Evolutionary conservation across 2,329 filamentous ascomycete genomes (phyloP), one percentile per base, ranked within the genome.

Genomic region (Talaromyces sp.): DNA sequence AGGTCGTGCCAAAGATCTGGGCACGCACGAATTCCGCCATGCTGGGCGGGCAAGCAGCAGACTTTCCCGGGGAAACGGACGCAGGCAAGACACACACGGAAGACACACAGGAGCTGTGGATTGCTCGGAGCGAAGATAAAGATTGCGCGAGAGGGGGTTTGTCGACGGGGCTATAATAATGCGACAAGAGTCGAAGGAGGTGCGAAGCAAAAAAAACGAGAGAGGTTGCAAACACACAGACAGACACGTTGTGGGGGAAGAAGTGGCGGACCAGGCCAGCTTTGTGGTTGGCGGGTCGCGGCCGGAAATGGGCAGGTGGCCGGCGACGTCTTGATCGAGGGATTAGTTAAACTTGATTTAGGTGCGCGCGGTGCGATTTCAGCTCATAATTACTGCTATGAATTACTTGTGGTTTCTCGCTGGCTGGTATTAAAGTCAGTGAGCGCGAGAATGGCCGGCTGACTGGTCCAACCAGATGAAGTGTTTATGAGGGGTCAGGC

Each of bases 21-120:
- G 93, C 93, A 80, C 95, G 91, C 75, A 99, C 92, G 80, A 99
- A 99, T 85, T 99, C 95, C 78, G 95, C 95, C 95, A 99, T 98
- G 77, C 75, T 88, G 85, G 62, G 57, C 57, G 60, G 55, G 53
- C 52, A 55, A 57, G 44, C 39, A 15, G 39, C 2, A 47, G 25
- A 39, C 33, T 28, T 32, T 19, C 44, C 19, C 42, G 42, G 17
- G 17, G 15, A 25, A 47, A 47, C 19, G 22, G 49, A 53, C 8
- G 44, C 19, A 30, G 22, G 27, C 27, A 13, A 53, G 11, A 22
- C 15, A 39, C 25, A 22, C 15, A n/a, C 25, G 7, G 25, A 53
- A 13, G 28, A 30, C 28, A 30, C 28, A 15, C 25, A 30, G 49
- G 25, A 30, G 25, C 13, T n/a, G 19, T 22, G 5, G 49, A 30